Base-by-base conservation (phyloP, 2,329 filamentous ascomycete species). In the Exophiala oligosperma region DNA sequence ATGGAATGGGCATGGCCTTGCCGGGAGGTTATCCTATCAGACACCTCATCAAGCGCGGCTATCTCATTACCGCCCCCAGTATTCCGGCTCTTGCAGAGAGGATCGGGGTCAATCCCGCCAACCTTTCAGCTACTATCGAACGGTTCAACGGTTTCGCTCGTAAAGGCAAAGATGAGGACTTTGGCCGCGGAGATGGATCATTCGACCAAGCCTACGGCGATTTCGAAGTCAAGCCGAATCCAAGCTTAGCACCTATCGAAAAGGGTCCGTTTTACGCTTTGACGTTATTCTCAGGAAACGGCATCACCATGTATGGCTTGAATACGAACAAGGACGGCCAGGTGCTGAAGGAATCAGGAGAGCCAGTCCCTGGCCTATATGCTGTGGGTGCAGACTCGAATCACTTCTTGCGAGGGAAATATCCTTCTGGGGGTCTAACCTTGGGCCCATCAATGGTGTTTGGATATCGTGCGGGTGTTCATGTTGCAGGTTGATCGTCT, bases 401-500 rank as follows among this genome's bases (percentile, higher is more conserved):
- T 1, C 67, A 64, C 29, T 67, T 76, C 23, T 74, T 75, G 72
- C 70, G 70, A 1, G 61, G 64, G 5, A 70, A 58, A 1, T 75
- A 74, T 66, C 52, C 69, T 40, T 72, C 73, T 2, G 70, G 72
- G 21, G 74, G 74, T 2, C 62, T 64, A 9, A 75, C 72, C 3
- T 56, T 76, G 48, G 73, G 73, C 0, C 73, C 73, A 9, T 72
- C 68, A 0, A 57, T 76, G 64, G 72, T 72, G 4, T 74, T 74
- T 71, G 72, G 55, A 29, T 57, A 53, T 24, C 41, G 41, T 29
- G 55, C 55, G 43, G 55, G 28, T 24, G 8, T 41, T 9, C 50
- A 57, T 57, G 17, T 56, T 28, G 46, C 53, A 41, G 35, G 24
- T 23, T 43, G 35, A 44, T 44, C 8, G 41, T 44, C 23, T 44